A percentile compares a stretch with the other conserved stretches of the same genome.
Conservation (phyloP, 345 rosid genomes). For the Heritiera fomes region DNA sequence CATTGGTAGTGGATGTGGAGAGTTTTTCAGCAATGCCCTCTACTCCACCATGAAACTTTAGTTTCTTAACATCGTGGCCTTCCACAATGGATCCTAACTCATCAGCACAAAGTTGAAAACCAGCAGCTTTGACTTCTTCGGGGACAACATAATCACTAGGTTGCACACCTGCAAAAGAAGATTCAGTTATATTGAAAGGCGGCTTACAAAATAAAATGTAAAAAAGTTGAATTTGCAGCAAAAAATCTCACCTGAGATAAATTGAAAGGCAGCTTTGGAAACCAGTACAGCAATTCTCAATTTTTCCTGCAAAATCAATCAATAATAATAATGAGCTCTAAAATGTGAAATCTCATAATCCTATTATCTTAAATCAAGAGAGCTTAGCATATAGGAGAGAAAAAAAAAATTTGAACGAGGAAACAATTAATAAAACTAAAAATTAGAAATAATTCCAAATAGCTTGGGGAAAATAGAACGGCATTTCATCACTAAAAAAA, state of each 20-base stretch:
- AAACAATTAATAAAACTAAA: not conserved
- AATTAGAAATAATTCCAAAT: not conserved
- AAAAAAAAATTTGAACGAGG: not conserved
- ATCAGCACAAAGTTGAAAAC: constrained; percentile 80
- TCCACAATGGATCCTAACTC: constrained; percentile 88
- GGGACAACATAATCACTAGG: constrained; percentile 82
- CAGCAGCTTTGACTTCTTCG: constrained; percentile 77
- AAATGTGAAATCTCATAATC: not conserved
- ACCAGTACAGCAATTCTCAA: constrained; percentile 84
- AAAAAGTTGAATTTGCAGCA: not conserved
- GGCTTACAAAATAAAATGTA: not conserved
- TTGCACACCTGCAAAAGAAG: constrained; percentile 50
- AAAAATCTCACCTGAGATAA: constrained; percentile 59
- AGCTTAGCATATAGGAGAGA: not conserved
- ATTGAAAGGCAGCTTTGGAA: constrained; percentile 90
- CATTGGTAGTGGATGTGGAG: constrained; percentile 51
- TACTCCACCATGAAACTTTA: constrained; percentile 75
- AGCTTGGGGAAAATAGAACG: no score
- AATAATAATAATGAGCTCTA: not conserved
- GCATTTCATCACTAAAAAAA: no score
- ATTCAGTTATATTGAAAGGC: not conserved
- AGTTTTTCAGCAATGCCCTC: constrained; percentile 71
- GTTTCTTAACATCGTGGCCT: constrained; percentile 76
- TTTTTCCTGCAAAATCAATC: constrained; percentile 57
- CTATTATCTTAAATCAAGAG: not conserved